Evolutionary conservation across 352 stramenopile genomes (phyloP).

Genomic region (Pythium apleroticum): DNA sequence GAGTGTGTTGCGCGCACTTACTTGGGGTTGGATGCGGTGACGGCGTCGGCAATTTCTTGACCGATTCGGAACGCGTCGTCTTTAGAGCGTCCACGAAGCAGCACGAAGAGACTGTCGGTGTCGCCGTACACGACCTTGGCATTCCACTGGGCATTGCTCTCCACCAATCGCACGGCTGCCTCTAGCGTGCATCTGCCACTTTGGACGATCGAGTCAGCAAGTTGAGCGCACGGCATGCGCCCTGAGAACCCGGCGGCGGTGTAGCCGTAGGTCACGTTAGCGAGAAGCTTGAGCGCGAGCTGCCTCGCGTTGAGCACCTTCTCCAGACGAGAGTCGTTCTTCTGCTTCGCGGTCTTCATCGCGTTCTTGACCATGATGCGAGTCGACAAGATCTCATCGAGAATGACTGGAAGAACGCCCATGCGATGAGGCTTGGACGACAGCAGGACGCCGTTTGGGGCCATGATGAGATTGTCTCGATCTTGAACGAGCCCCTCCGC

Average conservation of each 20-base stretch:
- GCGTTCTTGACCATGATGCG: slow-evolving; percentile 98
- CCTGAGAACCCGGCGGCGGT: slow-evolving; percentile 98
- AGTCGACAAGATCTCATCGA: slow-evolving; percentile 95
- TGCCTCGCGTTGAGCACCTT: slow-evolving; percentile 81
- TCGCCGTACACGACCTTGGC: slow-evolving; percentile 96
- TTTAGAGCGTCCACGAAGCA: slow-evolving; percentile 92
- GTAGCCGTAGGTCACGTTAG: slow-evolving; percentile 99
- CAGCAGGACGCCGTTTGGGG: slow-evolving; percentile 96
- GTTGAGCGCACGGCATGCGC: slow-evolving; percentile 93
- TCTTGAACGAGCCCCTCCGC: slow-evolving; percentile 47
- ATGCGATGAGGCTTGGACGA: slow-evolving; percentile 91
- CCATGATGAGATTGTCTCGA: slow-evolving; percentile 56
- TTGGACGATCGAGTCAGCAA: slow-evolving; percentile 98
- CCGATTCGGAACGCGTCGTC: slow-evolving; percentile 94
- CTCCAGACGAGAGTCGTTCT: slow-evolving; percentile 51
- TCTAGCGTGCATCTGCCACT: slow-evolving; percentile 91
- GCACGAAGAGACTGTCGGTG: slow-evolving; percentile 99
- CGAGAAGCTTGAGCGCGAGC: slow-evolving; percentile 98
- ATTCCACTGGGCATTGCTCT: slow-evolving; percentile 77
- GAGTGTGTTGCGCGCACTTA: slow-evolving; percentile 18
- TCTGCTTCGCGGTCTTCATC: slow-evolving; percentile 91
- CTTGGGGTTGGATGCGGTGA: slow-evolving; percentile 88
- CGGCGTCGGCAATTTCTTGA: slow-evolving; percentile 86
- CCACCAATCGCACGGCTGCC: slow-evolving; percentile 92
- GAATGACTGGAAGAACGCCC: slow-evolving; percentile 96